A percentile compares a stretch with the other conserved stretches of the same genome.
Conservation (phyloP, 495 filamentous ascomycete genomes). For the Beverwykella pulmonaria region DNA sequence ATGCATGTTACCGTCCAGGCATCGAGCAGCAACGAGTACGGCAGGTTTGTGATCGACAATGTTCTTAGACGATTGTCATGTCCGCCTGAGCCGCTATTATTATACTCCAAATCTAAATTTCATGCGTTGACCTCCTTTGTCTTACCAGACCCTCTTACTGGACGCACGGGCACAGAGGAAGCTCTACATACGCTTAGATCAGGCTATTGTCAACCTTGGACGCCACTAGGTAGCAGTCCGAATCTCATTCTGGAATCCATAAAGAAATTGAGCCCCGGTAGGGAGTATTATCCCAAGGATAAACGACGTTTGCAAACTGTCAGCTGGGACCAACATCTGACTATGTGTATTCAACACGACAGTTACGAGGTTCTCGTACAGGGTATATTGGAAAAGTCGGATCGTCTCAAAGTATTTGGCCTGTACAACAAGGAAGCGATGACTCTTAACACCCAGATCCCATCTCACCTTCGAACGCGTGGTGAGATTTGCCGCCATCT, state of each 20-base stretch:
- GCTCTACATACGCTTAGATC: constrained; percentile 35
- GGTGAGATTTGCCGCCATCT: constrained; percentile 2
- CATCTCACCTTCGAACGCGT: constrained; percentile 18
- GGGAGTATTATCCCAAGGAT: constrained; percentile 40
- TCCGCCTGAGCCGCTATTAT: constrained; percentile 37
- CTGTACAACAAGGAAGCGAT: constrained; percentile 28
- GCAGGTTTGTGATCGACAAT: constrained; percentile 42
- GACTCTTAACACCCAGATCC: neutral
- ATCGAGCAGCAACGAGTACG: constrained; percentile 40
- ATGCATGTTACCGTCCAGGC: constrained; percentile 46
- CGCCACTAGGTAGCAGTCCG: constrained; percentile 5
- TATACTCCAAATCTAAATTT: constrained; percentile 40
- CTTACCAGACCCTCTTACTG: constrained; percentile 42
- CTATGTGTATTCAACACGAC: constrained; percentile 59
- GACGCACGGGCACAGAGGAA: constrained; percentile 42
- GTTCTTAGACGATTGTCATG: constrained; percentile 42
- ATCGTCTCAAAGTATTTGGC: constrained; percentile 42
- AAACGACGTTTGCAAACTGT: constrained; percentile 39
- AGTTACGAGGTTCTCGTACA: constrained; percentile 48
- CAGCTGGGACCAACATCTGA: constrained; percentile 44
- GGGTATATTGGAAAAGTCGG: constrained; percentile 43
- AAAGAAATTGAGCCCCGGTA: constrained; percentile 30
- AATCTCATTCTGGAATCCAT: constrained; percentile 21
- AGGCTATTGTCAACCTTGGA: constrained; percentile 37
- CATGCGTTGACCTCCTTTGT: constrained; percentile 43